A percentile compares a stretch with the other conserved stretches of the same genome.
Conservation (phyloP, 179 eudicot genomes). For the Beta corolliflora region DNA sequence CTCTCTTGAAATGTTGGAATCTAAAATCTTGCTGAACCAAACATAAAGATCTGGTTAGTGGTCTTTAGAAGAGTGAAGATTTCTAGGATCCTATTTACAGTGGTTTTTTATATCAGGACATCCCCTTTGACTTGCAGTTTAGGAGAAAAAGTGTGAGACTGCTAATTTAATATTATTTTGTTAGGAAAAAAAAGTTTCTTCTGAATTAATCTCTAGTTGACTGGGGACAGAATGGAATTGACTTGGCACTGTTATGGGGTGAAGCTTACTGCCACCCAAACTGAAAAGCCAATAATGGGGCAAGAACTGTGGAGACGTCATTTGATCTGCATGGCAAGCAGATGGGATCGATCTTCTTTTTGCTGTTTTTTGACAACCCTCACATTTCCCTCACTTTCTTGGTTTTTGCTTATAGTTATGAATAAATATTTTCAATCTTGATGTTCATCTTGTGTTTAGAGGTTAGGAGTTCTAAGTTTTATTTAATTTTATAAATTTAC, state of each 20-base stretch:
- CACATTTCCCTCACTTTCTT: background rate
- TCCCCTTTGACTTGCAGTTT: background rate
- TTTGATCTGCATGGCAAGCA: background rate
- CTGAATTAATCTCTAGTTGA: background rate
- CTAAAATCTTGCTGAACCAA: background rate
- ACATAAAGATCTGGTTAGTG: background rate
- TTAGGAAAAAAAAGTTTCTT: background rate
- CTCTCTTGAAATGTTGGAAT: background rate
- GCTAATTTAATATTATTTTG: background rate
- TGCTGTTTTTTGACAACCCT: background rate
- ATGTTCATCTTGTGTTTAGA: background rate
- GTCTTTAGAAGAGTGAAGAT: background rate
- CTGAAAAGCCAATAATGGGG: background rate
- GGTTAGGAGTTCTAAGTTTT: background rate
- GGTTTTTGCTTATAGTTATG: background rate
- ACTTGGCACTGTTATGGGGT: background rate
- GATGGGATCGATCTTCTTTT: background rate
- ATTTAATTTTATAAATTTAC: background rate
- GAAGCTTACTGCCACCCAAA: background rate
- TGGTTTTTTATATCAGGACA: background rate
- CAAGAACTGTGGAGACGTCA: background rate
- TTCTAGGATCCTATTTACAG: background rate
- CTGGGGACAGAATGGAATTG: background rate
- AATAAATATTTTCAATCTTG: background rate
- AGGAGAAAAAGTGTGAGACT: background rate